These are phyloP conservation scores for Albizia julibrissin DNA, from an alignment of 306 rosid species.

Conservation along the genomic window DNA sequence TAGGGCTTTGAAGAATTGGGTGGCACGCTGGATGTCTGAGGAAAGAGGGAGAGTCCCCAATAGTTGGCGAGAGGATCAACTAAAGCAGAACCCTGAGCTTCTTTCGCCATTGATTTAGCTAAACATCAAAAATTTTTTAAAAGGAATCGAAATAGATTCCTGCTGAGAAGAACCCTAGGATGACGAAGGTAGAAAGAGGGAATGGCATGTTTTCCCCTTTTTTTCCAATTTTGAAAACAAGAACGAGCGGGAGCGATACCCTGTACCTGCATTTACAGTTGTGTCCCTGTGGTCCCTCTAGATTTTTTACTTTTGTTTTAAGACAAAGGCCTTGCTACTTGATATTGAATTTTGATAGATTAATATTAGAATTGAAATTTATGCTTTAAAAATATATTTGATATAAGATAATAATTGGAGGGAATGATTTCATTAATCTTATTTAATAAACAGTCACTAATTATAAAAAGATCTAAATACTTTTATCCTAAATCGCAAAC, in stretches of 20 bases:
- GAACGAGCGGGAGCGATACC: not conserved
- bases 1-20: slow-evolving; percentile 38
- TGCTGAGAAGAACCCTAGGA: not conserved
- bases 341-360: too few species aligned
- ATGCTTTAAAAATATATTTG: too few species aligned
- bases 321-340: too few species aligned
- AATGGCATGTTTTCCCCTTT: not conserved
- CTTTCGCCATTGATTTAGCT: slow-evolving; percentile 39
- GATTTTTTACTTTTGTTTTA: too few species aligned
- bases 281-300: not conserved
- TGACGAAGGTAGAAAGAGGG: not conserved
- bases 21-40: slow-evolving; percentile 10
- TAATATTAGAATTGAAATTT: too few species aligned
- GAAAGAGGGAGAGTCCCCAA: slow-evolving; percentile 62
- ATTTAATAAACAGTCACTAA: too few species aligned
- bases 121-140: not conserved
- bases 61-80: slow-evolving; percentile 58
- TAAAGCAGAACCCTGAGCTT: slow-evolving; percentile 26
- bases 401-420: too few species aligned
- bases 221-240: not conserved
- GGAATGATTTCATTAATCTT: too few species aligned
- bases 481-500: too few species aligned
- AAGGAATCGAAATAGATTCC: not conserved
- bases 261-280: not conserved
- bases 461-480: too few species aligned